Evolutionary conservation across 2,329 filamentous ascomycete genomes (phyloP).

Genomic region (Cordyceps fumosorosea): DNA sequence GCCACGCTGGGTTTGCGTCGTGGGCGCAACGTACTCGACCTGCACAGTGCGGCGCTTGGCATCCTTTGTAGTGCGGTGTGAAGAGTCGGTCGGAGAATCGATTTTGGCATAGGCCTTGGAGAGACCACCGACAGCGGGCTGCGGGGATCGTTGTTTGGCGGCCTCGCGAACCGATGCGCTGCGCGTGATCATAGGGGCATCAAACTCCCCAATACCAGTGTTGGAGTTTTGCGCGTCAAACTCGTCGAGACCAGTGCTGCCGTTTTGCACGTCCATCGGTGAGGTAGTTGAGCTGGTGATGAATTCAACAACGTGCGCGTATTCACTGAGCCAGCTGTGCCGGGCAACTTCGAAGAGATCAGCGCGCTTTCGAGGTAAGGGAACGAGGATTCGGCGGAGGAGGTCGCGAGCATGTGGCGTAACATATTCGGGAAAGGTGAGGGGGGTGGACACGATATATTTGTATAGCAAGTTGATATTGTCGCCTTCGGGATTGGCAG

Average conservation of each 20-base stretch:
- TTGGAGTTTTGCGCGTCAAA: slow-evolving; percentile 66
- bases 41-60: slow-evolving; percentile 92
- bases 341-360: slow-evolving; percentile 95
- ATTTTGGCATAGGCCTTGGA: slow-evolving; percentile 68
- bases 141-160: slow-evolving; percentile 56
- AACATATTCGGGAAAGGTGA: slow-evolving; percentile 98
- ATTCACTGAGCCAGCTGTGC: slow-evolving; percentile 97
- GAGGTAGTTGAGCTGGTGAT: slow-evolving; percentile 94
- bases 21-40: slow-evolving; percentile 92
- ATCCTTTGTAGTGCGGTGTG: slow-evolving; percentile 64
- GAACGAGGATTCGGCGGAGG: slow-evolving; percentile 85
- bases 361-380: slow-evolving; percentile 87
- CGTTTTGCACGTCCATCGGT: slow-evolving; percentile 75
- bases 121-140: slow-evolving; percentile 53
- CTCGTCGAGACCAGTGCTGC: slow-evolving; percentile 57
- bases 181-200: slow-evolving; percentile 62
- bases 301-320: slow-evolving; percentile 91
- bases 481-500: slow-evolving; percentile 95
- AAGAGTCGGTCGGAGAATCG: slow-evolving; percentile 52
- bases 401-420: slow-evolving; percentile 93
- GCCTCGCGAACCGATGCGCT: slow-evolving; percentile 91
- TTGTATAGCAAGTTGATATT: slow-evolving; percentile 99
- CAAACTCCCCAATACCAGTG: slow-evolving; percentile 50
- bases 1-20: slow-evolving; percentile 76
- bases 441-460: slow-evolving; percentile 94